Evolutionary conservation across 345 rosid species (phyloP), one percentile per base, ranked within the genome.

Genomic region (Jatropha curcas): DNA sequence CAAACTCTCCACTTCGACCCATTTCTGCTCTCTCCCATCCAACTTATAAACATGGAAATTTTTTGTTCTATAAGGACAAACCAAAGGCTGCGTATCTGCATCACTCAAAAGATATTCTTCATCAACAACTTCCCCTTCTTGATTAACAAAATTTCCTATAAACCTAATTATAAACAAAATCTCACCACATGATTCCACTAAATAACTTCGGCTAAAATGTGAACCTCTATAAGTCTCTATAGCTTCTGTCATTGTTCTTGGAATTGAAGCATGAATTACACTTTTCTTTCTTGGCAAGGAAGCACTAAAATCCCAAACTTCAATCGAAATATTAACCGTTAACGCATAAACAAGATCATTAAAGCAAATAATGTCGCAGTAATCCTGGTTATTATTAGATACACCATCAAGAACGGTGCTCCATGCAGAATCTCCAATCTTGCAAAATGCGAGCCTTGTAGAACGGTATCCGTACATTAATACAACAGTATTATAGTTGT

Each of bases 161-260:
- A 31, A 55, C 61, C 84, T 56, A 53, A 74, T 65, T 0, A 73
- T 35, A 1, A 81, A 62, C 68, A 77, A 57, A n/a, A 71, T 5
- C 27, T 77, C 64, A 1, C 76, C 70, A 1, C 7, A 7, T 4
- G 64, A 67, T 22, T 74, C 81, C 16, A 68, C 77, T 71, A 77
- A 58, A 60, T 77, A 71, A 11, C 19, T 39, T 25, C 2, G 31
- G 34, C 9, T 24, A 17, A 10, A 24, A 43, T 28, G 20, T 13
- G 11, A 27, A 64, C 5, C 52, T 43, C 34, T 28, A 13, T 24
- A 43, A 14, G 1, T 10, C 1, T 25, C 1, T 27, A 4, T 24
- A 6, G n/a, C 7, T 30, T 5, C 34, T 34, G 14, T 10, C 30
- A 43, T 41, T 43, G 7, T 41, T 41, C 1, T 16, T 43, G 68